Conservation (phyloP, 1,139 yeast species). For the Pichia sp. region DNA sequence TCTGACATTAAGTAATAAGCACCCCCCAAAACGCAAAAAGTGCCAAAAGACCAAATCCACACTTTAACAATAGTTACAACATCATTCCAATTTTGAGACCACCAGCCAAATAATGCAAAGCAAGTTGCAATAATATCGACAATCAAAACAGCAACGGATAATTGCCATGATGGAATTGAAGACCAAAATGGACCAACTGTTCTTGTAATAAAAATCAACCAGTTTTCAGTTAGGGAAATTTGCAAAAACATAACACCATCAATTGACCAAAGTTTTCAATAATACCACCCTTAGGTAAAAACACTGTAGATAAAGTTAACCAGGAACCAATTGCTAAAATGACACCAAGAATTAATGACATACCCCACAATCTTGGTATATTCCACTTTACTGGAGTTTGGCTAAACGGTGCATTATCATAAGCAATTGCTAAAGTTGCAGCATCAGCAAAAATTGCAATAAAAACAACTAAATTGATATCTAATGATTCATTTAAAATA, state of each 20-base stretch:
- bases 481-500: conserved; percentile 73
- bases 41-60: conserved; percentile 94
- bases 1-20: conserved; percentile 89
- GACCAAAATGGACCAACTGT: conserved; percentile 97
- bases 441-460: conserved; percentile 94
- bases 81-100: conserved; percentile 97
- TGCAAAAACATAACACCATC: conserved; percentile 90
- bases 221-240: conserved; percentile 88
- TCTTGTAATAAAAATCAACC: conserved; percentile 94
- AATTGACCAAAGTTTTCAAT: conserved; percentile 88
- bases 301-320: conserved; percentile 89
- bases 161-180: conserved; percentile 88
- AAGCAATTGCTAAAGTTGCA: conserved; percentile 92
- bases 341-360: conserved; percentile 78
- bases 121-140: conserved; percentile 87
- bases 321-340: conserved; percentile 85
- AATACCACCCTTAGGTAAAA: conserved; percentile 81
- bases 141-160: conserved; percentile 82
- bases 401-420: conserved; percentile 96
- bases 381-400: conserved; percentile 98
- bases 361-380: conserved; percentile 95
- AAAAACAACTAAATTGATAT: conserved; percentile 85
- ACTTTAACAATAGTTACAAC: conserved; percentile 89
- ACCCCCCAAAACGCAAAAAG: conserved; percentile 94
- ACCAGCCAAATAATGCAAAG: conserved; percentile 91